Conservation (phyloP, 2,329 filamentous ascomycete species). For the Volutella citrinella region DNA sequence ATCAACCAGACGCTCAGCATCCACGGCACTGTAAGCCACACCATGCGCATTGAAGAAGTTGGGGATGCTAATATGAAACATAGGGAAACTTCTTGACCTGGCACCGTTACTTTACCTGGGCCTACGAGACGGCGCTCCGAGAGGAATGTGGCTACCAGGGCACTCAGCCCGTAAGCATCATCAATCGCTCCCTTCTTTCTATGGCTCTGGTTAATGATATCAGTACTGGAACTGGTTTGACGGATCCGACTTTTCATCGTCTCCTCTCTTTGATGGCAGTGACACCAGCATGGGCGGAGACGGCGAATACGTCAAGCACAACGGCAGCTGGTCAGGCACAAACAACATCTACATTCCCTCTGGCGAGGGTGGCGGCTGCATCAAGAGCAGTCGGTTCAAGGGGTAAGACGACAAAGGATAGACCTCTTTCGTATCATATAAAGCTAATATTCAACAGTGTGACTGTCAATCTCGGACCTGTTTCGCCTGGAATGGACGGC, state of each 20-base stretch:
- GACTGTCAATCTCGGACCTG: no score
- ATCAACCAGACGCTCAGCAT: constrained; percentile 43
- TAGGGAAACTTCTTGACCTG: constrained; percentile 22
- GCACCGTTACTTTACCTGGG: constrained; percentile 25
- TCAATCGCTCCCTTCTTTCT: neutral
- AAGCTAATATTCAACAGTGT: neutral
- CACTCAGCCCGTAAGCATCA: constrained; percentile 29
- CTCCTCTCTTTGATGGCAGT: constrained; percentile 52
- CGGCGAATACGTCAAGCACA: no score
- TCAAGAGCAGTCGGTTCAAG: constrained; percentile 9
- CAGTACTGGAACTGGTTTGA: constrained; percentile 50
- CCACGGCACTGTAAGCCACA: constrained; percentile 35
- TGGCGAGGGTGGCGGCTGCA: constrained; percentile 19
- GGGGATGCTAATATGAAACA: neutral
- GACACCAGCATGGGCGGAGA: constrained; percentile 45
- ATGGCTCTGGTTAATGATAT: neutral
- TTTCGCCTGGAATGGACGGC: no score
- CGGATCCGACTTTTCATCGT: constrained; percentile 41
- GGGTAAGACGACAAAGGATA: no score
- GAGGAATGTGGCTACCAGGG: constrained; percentile 32
- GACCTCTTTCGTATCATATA: no score
- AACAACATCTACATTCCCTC: constrained; percentile 25
- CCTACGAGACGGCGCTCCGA: constrained; percentile 22
- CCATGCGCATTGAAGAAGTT: no score
- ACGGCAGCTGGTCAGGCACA: no score